Conservation (phyloP, 441 rosid genomes). For the Erodium moschatum region DNA sequence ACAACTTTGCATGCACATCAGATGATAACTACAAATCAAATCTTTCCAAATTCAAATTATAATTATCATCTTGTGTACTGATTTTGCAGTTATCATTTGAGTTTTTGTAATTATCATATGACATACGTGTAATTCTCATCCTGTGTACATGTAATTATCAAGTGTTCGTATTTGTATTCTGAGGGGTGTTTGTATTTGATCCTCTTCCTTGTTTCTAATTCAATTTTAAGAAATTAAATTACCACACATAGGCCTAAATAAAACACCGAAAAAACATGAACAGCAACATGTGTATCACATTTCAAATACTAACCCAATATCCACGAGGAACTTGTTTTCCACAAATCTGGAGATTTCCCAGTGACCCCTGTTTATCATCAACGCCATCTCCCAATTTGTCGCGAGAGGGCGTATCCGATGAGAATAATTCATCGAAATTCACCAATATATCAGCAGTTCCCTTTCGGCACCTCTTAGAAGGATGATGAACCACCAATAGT, state of each 20-base stretch:
- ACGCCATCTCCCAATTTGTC: constrained; percentile 24
- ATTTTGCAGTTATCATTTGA: no score
- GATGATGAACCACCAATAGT: constrained; percentile 83
- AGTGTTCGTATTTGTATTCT: no score
- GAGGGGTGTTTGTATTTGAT: no score
- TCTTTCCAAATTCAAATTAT: no score
- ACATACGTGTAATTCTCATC: no score
- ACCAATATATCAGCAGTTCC: constrained; percentile 84
- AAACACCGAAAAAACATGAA: background rate
- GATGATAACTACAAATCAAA: no score
- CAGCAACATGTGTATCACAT: background rate
- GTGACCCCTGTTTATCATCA: constrained; percentile 30
- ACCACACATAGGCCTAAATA: background rate
- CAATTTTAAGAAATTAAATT: background rate
- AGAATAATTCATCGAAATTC: constrained; percentile 65
- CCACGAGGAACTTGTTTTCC: constrained; percentile 96
- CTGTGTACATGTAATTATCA: no score
- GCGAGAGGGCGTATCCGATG: constrained; percentile 38
- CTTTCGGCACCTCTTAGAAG: constrained; percentile 86
- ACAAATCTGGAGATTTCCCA: constrained; percentile 55
- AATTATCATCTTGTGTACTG: no score
- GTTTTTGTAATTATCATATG: no score
- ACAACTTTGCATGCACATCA: no score
- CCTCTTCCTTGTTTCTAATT: background rate
- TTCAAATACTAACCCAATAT: constrained; percentile 56